Evolutionary conservation across 257 asterid species (phyloP), one percentile per base, ranked within the genome.

Genomic region (Fraxinus cuspidata): DNA sequence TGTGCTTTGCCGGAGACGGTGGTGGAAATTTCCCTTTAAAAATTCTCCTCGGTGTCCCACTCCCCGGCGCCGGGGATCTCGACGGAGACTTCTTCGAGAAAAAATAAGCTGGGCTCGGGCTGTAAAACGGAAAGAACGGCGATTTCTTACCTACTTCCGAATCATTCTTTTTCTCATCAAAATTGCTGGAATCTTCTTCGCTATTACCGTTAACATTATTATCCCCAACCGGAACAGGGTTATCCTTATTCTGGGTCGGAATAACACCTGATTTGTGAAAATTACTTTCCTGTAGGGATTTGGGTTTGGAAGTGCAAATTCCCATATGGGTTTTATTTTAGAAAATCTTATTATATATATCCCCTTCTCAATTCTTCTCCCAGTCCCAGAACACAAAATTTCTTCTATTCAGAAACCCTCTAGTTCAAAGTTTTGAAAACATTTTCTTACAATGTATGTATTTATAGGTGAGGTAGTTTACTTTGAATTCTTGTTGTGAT

Each of bases 1-100:
- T 89, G 82, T 89, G 93, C 89, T 85, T 89, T 73, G 93, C 90
- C 34, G 93, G 93, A 38, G 93, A 89, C 76, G 93, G 93, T 29
- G 92, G 91, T 19, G 91, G 91, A 72, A 87, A 87, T 34, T 86
- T 89, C 70, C 85, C 77, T 74, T 83, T 87, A 28, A 89, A 89
- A 74, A 89, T 84, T 75, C 90, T 78, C 77, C 74, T 58, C 68
- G 93, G 93, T 19, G 93, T 89, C 27, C 51, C 67, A 69, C 1
- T 47, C 64, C 64, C 53, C n/a, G 75, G 75, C 8, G 75, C 80
- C n/a, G 80, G 80, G 78, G 90, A 84, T 80, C 87, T 88, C 80
- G 84, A 86, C 78, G 91, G 91, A 74, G 93, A 85, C 81, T 89
- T 89, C 89, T 89, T 89, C 2, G 87, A 84, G 78, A 85, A 89